Percentiles rank a stretch among this genome's conserved stretches.
phyloP scores from a whole-genome alignment of 306 rosid species.

The Lathyrus tuberosus region DNA sequence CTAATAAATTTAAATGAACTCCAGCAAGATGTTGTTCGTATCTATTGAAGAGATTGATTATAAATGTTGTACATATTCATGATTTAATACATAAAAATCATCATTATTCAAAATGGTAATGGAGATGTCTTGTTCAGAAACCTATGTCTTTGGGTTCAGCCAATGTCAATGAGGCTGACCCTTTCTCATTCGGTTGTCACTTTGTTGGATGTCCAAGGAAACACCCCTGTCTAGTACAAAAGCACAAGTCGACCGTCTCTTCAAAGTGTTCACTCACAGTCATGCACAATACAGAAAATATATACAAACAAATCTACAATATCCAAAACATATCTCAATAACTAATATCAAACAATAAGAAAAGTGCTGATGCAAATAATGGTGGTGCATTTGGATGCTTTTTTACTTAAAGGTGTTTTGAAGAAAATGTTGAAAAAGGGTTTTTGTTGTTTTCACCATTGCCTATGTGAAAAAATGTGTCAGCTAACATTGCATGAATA shows the following conservation, averaged over 20 bases:
- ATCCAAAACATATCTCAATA: neutral
- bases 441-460: neutral
- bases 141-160: neutral
- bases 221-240: neutral
- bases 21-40: slow-evolving; percentile 16
- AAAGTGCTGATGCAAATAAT: neutral
- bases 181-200: neutral
- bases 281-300: neutral
- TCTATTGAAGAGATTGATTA: neutral
- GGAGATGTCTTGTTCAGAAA: neutral
- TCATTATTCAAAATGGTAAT: neutral
- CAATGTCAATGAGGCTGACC: neutral
- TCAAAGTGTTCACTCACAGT: neutral
- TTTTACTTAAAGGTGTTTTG: neutral
- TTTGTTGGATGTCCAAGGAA: neutral
- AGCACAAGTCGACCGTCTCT: neutral
- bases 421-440: neutral
- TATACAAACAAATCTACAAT: neutral
- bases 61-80: neutral
- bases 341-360: neutral
- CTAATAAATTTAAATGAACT: slow-evolving; percentile 9
- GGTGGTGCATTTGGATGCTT: neutral
- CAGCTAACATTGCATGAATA: slow-evolving; percentile 11
- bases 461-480: neutral
- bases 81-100: neutral